Evolutionary conservation across 2,329 filamentous ascomycete genomes (phyloP), one percentile per base, ranked within the genome.

Genomic region (Neofusicoccum sp.): DNA sequence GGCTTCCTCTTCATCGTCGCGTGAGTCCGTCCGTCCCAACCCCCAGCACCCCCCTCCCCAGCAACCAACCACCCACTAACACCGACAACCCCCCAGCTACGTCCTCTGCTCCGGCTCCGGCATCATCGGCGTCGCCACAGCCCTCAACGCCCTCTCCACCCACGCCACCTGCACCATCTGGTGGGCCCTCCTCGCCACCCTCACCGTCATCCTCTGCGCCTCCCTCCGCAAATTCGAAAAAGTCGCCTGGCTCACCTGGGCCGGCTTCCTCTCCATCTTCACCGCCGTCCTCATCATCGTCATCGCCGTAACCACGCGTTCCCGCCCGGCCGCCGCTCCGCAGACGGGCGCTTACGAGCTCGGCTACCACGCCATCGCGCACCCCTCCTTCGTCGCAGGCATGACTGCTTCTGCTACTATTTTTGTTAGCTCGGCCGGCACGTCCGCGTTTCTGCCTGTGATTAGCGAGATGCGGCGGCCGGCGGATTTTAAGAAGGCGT

Each of bases 401-500:
- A 87, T 89, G 67, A 83, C 82, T 0, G 84, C 85, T 3, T 79
- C 82, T 0, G 79, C 80, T 1, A 86, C 84, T 2, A 87, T 89
- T 65, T 87, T 88, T 73, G 82, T 84, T 63, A 85, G 84, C 2
- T 82, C 80, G 6, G 83, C 85, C 0, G 85, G 83, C 16, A 87
- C 85, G 0, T 84, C 82, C 0, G 84, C 85, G 1, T 89, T 88
- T 69, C 74, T 89, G 1, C 85, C 86, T 4, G 84, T 89, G 64
- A 89, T 89, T 60, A 84, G 83, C 0, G 87, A 89, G 75, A 89
- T 89, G 86, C 78, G 77, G 45, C 78, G 80, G 34, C 86, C 87
- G 0, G 78, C 77, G 22, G 84, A 88, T 67, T 89, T 84, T 72
- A 81, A 80, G 64, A 88, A 87, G 71, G 82, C 87, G 0, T 77